Base-by-base conservation (phyloP, 2,329 filamentous ascomycete genomes). In the Chaetomiaceae sp. region DNA sequence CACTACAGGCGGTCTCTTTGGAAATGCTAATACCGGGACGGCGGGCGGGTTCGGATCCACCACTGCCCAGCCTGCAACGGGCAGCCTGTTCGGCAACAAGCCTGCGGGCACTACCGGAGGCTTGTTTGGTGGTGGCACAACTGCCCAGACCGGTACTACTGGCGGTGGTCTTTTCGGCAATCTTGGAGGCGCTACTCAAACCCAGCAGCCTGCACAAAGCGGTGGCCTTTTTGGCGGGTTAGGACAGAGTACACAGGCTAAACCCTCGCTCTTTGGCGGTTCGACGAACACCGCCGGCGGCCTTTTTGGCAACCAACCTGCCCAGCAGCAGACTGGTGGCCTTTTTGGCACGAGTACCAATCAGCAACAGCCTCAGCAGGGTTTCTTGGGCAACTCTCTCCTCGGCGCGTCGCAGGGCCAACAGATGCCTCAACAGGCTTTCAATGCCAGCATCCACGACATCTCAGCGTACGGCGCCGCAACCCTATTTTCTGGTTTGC, bases 401-500 rank as follows among this genome's bases (percentile, higher is more conserved):
- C 81, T 89, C 45, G 81, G 81, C 18, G 75, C 68, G 55, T 75
- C 76, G 1, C 77, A 79, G 56, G 71, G 72, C 48, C 67, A 66
- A 29, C 71, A 73, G 52, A 70, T 70, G 8, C 80, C 80, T n/a
- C 79, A 79, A 14, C 83, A 87, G 64, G 73, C 79, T 16, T 74
- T 96, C 54, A 90, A 87, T 30, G 85, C 90, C 5, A 94, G 89
- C 56, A 81, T 95, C 51, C 84, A 84, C 55, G 90, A 92, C 59
- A 78, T 84, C n/a, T 90, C 88, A 48, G 92, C 95, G 0, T 99
- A 95, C 65, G 94, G 94, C 36, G 90, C 89, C 48, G 82, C 89
- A 41, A 89, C 90, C 1, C 79, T 99, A 18, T 97, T 97, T 69
- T 82, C 85, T 29, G 86, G 85, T 48, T 74, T 96, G 14, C 77